Evolutionary conservation across 192 early-diverging fungal genomes (phyloP).

Genomic region (Coemansia sp.): DNA sequence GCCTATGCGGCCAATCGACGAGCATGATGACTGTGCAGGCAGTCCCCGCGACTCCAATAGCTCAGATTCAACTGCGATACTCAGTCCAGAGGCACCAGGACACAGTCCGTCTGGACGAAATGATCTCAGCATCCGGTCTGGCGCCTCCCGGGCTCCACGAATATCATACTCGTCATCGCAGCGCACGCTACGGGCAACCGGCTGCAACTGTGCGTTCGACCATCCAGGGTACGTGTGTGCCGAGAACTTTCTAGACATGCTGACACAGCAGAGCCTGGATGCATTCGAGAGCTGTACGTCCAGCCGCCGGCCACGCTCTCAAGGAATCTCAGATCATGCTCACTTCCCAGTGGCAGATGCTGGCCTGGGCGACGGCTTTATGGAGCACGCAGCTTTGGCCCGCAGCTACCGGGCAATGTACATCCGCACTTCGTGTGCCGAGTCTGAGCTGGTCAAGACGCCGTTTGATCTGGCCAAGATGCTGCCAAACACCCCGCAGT

Average conservation of each 20-base stretch:
- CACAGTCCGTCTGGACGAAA: conserved; percentile 1
- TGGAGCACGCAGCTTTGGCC: conserved; percentile 8
- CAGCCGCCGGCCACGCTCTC: conserved; percentile 29
- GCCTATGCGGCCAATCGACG: neutral
- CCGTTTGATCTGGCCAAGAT: conserved; percentile 51
- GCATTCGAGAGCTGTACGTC: conserved; percentile 13
- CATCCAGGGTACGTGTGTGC: conserved; percentile 7
- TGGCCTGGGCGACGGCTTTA: conserved; percentile 5
- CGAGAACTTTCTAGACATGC: conserved; percentile 7
- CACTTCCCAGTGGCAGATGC: neutral
- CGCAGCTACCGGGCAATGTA: conserved; percentile 38
- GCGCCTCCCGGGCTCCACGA: conserved; percentile 5
- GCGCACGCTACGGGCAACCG: conserved; percentile 13
- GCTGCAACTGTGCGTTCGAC: conserved; percentile 12
- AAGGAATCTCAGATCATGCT: conserved; percentile 24
- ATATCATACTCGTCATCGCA: conserved; percentile 31
- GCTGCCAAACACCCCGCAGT: conserved; percentile 39
- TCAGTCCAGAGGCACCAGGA: neutral
- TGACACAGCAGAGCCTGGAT: conserved; percentile 11
- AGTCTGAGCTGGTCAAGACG: conserved; percentile 43
- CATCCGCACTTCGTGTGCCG: conserved; percentile 45
- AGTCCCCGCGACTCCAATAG: conserved; percentile 8
- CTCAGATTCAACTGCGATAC: conserved; percentile 24
- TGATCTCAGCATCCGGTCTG: neutral
- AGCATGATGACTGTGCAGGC: neutral